Evolutionary conservation across 805 yeast species (phyloP), one percentile per base, ranked within the genome.

Genomic region (Candida ipomoeae): DNA sequence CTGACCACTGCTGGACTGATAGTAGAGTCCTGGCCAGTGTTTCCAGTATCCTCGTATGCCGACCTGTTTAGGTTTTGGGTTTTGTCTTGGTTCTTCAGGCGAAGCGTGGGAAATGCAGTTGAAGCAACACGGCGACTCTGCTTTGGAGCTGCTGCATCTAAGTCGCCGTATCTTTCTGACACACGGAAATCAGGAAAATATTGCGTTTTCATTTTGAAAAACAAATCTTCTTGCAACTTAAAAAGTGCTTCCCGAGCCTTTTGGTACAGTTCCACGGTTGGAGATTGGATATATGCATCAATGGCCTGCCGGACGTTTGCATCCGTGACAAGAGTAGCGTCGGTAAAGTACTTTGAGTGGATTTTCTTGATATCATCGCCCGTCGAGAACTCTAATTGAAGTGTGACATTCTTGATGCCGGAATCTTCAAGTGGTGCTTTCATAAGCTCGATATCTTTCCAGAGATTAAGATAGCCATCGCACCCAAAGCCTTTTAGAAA

Each of bases 391-490:
- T 75, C 80, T 13, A 71, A 58, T 1, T 72, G 68, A 5, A 74
- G 52, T 0, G 72, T 59, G 52, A 77, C 62, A 36, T 57, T 65
- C 44, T 64, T 48, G 5, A 61, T 49, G 21, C 60, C 49, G 20
- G 61, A 39, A 50, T 79, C 86, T 54, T 83, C 88, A 15, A 90
- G 64, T 0, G 97, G 96, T 44, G 86, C 86, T 57, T 82, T 81
- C 36, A 88, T 75, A 0, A 78, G 73, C 53, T 88, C 86, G 2
- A 89, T 84, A 2, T 80, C 76, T 4, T 78, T 62, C 89, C 90
- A 87, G 53, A 81, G 82, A 40, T 83, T 83, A 3, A 89, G 60
- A 14, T 45, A 52, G 1, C 40, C 44, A 20, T 57, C 61, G 17
- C 49, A 48, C 17, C 55, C 49, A 10, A 15, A 17, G 11, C 45